Base-by-base conservation (phyloP, 2,329 filamentous ascomycete species). In the Blastomyces silverae region DNA sequence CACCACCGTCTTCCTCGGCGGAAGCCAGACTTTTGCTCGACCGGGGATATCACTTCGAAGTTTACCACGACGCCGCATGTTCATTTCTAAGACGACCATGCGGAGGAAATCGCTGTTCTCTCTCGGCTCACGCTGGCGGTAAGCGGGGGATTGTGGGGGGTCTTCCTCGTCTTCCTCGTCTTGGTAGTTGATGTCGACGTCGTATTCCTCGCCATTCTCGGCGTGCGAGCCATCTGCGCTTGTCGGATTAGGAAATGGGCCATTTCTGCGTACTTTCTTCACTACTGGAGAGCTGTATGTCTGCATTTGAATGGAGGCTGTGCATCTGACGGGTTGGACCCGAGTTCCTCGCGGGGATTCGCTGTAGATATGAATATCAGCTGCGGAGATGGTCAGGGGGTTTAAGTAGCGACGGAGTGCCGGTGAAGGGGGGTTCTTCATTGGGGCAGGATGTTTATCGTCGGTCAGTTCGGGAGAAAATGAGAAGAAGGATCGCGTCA, bases 31-130 rank as follows among this genome's bases (percentile, higher is more conserved):
- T 64, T 80, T 81, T 34, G 85, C 85, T 67, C 81, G 79, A 25
- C 84, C 83, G 20, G 81, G 78, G 11, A 77, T 73, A 63, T 83
- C 82, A 55, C 83, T 77, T 66, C 85, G 84, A 56, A 88, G 76
- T 75, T 88, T 88, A 64, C 85, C 85, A 66, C 79, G 79, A 55
- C 85, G 81, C 48, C 85, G 81, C 85, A 88, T 88, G 72, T 87
- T 87, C 85, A 87, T 87, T 74, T 88, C 85, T 59, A 87, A 78
- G 13, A 87, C 85, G 20, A 87, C 84, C 68, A 87, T 82, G 46
- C 85, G 82, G 58, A 88, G 74, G 71, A 88, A 88, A 70, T 87
- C 82, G 68, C 82, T 79, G 72, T 88, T 88, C 70, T 88, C 85
- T 61, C 85, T 79, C 37, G 84, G 83, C 70, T 88, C 85, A n/a